Percentiles rank a stretch among this genome's conserved stretches.
Conservation (phyloP, 2,329 filamentous ascomycete species). For the Paecilomyces sp. region DNA sequence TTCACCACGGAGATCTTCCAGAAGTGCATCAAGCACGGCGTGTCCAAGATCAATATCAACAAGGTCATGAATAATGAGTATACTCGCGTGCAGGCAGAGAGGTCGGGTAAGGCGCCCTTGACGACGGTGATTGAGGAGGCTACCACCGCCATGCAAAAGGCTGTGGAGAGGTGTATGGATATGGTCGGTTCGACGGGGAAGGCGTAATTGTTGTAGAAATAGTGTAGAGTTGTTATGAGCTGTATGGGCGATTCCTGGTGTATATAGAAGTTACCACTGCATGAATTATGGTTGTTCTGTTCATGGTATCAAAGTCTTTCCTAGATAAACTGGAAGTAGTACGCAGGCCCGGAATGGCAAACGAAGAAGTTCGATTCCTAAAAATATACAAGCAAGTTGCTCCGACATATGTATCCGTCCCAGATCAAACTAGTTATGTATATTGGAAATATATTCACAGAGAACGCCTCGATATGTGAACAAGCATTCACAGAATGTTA, state of each 20-base stretch:
- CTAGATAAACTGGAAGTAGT: neutral
- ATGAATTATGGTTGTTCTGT: neutral
- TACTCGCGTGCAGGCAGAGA: slow-evolving; percentile 40
- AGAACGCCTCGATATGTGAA: neutral
- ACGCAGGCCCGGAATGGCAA: neutral
- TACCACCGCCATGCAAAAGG: slow-evolving; percentile 48
- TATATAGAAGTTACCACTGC: neutral
- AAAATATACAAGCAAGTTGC: too few species aligned
- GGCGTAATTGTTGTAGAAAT: slow-evolving; percentile 9
- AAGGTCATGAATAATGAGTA: slow-evolving; percentile 50
- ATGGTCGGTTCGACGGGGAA: slow-evolving; percentile 36
- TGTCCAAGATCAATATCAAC: slow-evolving; percentile 54
- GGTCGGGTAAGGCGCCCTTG: slow-evolving; percentile 45
- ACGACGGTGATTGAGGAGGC: slow-evolving; percentile 50
- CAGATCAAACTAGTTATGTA: neutral
- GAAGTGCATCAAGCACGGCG: slow-evolving; percentile 48
- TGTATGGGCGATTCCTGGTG: neutral
- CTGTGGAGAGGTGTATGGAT: slow-evolving; percentile 52
- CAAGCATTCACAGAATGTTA: neutral
- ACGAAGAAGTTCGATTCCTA: neutral
- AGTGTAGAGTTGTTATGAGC: neutral
- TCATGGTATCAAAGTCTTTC: neutral
- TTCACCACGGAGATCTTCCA: slow-evolving; percentile 50
- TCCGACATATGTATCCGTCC: neutral
- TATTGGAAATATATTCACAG: neutral